Percentiles rank a stretch among this genome's conserved stretches.
These are phyloP conservation scores for Fusarium virguliforme DNA, from an alignment of 2,329 filamentous ascomycete genomes.

Conservation along the genomic window DNA sequence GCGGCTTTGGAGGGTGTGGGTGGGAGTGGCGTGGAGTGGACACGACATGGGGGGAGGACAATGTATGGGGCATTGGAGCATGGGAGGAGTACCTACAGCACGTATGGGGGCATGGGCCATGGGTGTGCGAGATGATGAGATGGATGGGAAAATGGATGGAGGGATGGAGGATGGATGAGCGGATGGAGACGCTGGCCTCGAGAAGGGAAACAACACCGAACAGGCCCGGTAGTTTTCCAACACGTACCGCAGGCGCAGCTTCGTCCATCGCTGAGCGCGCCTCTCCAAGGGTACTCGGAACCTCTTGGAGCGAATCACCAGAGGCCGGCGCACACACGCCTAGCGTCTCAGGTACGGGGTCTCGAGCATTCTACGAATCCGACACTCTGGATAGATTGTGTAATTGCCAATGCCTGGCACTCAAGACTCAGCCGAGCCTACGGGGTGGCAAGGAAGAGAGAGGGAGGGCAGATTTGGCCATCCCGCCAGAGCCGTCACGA, in stretches of 20 bases:
- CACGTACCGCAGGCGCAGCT: slow-evolving; percentile 9
- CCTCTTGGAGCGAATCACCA: slow-evolving; percentile 18
- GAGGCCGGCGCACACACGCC: slow-evolving; percentile 19
- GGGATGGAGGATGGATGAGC: slow-evolving; percentile 22
- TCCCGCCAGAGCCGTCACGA: slow-evolving; percentile 19
- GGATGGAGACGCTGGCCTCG: slow-evolving; percentile 33
- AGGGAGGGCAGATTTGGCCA: slow-evolving; percentile 17
- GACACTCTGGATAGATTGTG: slow-evolving; percentile 43
- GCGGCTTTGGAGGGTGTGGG: slow-evolving; percentile 35
- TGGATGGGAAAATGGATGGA: slow-evolving; percentile 22
- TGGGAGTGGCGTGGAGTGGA: slow-evolving; percentile 28
- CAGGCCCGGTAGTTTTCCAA: slow-evolving; percentile 26
- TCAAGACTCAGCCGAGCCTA: slow-evolving; percentile 14
- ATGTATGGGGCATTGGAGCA: slow-evolving; percentile 8
- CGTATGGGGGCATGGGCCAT: slow-evolving; percentile 13
- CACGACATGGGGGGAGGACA: slow-evolving; percentile 14
- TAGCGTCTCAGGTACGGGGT: slow-evolving; percentile 36
- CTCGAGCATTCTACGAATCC: slow-evolving; percentile 44
- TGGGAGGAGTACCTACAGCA: background rate
- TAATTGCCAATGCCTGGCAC: slow-evolving; percentile 37
- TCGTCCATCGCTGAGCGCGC: slow-evolving; percentile 17
- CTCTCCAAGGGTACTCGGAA: slow-evolving; percentile 29
- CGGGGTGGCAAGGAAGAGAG: slow-evolving; percentile 23
- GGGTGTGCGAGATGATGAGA: slow-evolving; percentile 35
- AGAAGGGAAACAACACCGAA: slow-evolving; percentile 45